phyloP scores from a whole-genome alignment of 2,329 filamentous ascomycete genomes.

The Calonectria pseudoreteaudii region DNA sequence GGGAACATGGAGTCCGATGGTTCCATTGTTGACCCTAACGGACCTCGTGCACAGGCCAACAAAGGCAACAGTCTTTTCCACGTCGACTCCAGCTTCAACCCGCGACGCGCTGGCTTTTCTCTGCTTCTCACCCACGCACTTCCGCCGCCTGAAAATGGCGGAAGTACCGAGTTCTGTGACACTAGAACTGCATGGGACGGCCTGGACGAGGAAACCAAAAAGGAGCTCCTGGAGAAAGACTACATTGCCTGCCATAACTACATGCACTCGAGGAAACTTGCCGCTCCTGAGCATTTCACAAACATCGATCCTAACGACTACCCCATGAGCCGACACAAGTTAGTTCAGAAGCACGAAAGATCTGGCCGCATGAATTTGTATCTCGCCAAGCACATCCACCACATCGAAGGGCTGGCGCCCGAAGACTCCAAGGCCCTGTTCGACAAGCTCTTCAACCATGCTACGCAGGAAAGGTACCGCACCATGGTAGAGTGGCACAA shows the following conservation, averaged over 20 bases:
- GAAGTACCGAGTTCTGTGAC: background rate
- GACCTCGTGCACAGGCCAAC: conserved; percentile 54
- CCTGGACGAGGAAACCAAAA: conserved; percentile 18
- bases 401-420: background rate
- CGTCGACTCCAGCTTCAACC: conserved; percentile 67
- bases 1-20: conserved; percentile 65
- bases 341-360: background rate
- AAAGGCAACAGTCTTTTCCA: conserved; percentile 66
- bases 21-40: conserved; percentile 53
- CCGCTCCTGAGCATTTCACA: conserved; percentile 60
- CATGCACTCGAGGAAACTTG: conserved; percentile 64
- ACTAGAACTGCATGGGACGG: background rate
- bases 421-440: background rate
- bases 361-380: background rate
- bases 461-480: conserved; percentile 59
- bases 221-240: conserved; percentile 54
- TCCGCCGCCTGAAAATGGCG: background rate
- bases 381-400: background rate
- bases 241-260: conserved; percentile 64
- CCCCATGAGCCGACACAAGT: background rate
- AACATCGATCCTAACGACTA: conserved; percentile 53
- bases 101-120: conserved; percentile 63
- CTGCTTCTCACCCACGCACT: conserved; percentile 39
- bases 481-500: conserved; percentile 61
- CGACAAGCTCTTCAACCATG: conserved; percentile 58